Conservation (phyloP, 805 yeast genomes). For the Myxozyma geophila region DNA sequence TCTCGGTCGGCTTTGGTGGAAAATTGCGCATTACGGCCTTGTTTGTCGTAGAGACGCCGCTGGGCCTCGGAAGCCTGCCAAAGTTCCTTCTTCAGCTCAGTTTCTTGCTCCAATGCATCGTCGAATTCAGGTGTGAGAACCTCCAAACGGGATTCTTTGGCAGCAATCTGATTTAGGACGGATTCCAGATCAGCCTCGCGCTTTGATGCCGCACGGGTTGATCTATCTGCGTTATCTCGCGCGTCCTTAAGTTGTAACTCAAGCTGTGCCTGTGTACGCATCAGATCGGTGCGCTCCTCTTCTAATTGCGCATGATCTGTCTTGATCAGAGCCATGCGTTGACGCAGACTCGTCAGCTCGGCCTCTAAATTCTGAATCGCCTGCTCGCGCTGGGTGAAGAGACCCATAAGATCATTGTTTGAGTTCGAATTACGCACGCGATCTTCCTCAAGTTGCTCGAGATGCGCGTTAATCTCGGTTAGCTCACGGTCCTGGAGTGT, state of each 20-base stretch:
- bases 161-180: slow-evolving; percentile 21
- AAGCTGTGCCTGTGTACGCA: slow-evolving; percentile 45
- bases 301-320: slow-evolving; percentile 64
- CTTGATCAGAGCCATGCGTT: slow-evolving; percentile 55
- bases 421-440: slow-evolving; percentile 57
- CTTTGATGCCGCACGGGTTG: slow-evolving; percentile 35
- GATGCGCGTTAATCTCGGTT: slow-evolving; percentile 59
- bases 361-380: slow-evolving; percentile 33
- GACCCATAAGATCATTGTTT: slow-evolving; percentile 59
- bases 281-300: slow-evolving; percentile 53
- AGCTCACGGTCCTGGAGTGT: slow-evolving; percentile 78
- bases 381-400: slow-evolving; percentile 64
- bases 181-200: slow-evolving; percentile 24
- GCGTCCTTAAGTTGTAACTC: slow-evolving; percentile 45
- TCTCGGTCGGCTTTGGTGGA: slow-evolving; percentile 62
- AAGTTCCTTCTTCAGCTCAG: slow-evolving; percentile 30
- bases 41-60: slow-evolving; percentile 64
- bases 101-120: slow-evolving; percentile 23
- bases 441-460: slow-evolving; percentile 63
- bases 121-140: slow-evolving; percentile 26
- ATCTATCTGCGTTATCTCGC: slow-evolving; percentile 38
- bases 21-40: slow-evolving; percentile 69
- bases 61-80: slow-evolving; percentile 27
- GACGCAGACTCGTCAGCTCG: slow-evolving; percentile 53
- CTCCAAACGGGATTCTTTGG: slow-evolving; percentile 20